Percentiles rank a stretch among this genome's conserved stretches.
Evolutionary conservation across 208 protist species (phyloP).

Genomic region (Plasmodiophora brassicae): DNA sequence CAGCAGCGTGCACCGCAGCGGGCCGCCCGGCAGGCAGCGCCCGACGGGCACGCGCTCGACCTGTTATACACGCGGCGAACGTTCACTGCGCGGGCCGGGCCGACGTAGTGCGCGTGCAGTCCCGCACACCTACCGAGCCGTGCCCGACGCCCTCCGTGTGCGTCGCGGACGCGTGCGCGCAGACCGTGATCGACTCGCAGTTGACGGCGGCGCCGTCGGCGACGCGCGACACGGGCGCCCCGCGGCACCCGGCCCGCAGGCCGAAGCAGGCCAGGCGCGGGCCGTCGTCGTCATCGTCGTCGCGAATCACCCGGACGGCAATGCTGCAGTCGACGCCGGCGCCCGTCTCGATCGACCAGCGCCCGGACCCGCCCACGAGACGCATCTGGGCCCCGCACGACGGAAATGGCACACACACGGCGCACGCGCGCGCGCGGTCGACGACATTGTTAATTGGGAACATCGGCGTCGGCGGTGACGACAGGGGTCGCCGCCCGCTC

Average conservation of each 20-base stretch:
- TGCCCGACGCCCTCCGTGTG: not conserved
- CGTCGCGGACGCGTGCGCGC: not conserved
- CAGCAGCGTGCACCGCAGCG: not conserved
- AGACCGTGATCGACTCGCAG: not conserved
- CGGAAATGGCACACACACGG: too few relatives aligned
- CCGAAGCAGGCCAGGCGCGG: not conserved
- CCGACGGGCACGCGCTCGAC: not conserved
- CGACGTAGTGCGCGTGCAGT: not conserved
- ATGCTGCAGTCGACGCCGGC: not conserved
- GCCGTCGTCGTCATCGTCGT: too few relatives aligned
- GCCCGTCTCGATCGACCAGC: not conserved
- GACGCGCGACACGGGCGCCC: not conserved
- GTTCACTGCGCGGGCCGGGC: not conserved
- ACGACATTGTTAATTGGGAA: too few relatives aligned
- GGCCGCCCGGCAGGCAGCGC: not conserved
- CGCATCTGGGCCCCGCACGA: too few relatives aligned
- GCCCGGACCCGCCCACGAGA: too few relatives aligned
- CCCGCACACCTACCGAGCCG: not conserved
- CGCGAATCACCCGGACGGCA: not conserved
- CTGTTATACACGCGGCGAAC: not conserved
- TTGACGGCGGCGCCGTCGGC: not conserved
- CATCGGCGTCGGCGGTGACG: too few relatives aligned
- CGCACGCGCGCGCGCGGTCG: too few relatives aligned
- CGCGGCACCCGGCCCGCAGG: not conserved
- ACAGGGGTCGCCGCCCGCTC: too few relatives aligned